phyloP scores from a whole-genome alignment of 2,329 filamentous ascomycete genomes.

The Acephala macrosclerotiorum region DNA sequence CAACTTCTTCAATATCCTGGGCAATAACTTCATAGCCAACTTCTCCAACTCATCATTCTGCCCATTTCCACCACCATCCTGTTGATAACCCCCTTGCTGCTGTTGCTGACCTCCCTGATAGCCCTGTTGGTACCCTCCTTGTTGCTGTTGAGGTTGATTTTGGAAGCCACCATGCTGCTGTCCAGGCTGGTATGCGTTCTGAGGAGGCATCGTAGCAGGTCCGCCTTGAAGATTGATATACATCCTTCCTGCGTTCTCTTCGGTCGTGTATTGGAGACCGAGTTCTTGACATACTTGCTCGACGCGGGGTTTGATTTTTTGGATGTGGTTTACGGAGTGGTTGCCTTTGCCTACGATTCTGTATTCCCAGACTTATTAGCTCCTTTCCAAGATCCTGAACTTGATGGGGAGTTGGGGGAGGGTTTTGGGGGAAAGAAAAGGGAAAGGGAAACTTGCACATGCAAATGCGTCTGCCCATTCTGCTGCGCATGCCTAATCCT shows the following conservation, averaged over 20 bases:
- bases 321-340: conserved; percentile 81
- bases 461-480: conserved; percentile 80
- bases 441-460: conserved; percentile 63
- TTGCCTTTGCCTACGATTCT: conserved; percentile 94
- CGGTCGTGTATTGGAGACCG: conserved; percentile 82
- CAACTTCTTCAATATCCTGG: conserved; percentile 42
- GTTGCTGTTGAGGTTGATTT: conserved; percentile 49
- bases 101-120: conserved; percentile 47
- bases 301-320: conserved; percentile 95
- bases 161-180: conserved; percentile 45
- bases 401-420: background rate
- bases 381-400: background rate
- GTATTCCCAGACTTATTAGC: background rate
- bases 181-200: conserved; percentile 48
- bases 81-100: too few species aligned
- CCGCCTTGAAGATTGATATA: conserved; percentile 87
- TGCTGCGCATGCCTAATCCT: conserved; percentile 80
- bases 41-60: conserved; percentile 44
- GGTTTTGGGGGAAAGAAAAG: background rate
- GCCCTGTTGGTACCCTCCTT: conserved; percentile 49
- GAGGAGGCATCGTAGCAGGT: conserved; percentile 58
- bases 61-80: conserved; percentile 35
- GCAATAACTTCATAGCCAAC: conserved; percentile 42
- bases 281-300: conserved; percentile 86
- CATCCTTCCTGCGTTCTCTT: conserved; percentile 89